Conservation (phyloP, 768 basidiomycete genomes). For the Paxillus rubicundulus region DNA sequence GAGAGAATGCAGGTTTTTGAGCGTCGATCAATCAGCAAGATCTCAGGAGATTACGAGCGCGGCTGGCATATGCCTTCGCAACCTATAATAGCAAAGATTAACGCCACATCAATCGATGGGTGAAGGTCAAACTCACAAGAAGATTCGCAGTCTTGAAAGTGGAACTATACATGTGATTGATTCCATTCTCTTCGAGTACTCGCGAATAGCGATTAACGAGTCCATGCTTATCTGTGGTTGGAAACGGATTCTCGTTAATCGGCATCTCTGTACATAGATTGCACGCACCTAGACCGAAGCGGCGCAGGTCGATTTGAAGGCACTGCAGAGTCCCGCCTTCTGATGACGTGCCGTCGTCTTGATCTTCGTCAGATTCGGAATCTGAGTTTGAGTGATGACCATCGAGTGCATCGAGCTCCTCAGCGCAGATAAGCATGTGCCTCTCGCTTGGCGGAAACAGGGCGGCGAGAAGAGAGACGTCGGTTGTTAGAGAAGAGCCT, state of each 20-base stretch:
- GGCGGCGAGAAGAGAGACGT: conserved; percentile 61
- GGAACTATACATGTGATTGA: conserved; percentile 83
- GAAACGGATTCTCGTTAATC: conserved; percentile 5
- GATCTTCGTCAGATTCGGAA: conserved; percentile 40
- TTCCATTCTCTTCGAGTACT: conserved; percentile 66
- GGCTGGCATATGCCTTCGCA: conserved; percentile 53
- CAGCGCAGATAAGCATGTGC: conserved; percentile 72
- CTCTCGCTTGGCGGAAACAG: conserved; percentile 71
- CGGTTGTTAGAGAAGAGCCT: conserved; percentile 74
- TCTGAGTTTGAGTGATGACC: conserved; percentile 30
- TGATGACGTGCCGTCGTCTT: conserved; percentile 29
- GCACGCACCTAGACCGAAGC: conserved; percentile 64
- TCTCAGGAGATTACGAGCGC: conserved; percentile 56
- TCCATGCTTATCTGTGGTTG: conserved; percentile 63
- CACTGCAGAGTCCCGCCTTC: conserved; percentile 53
- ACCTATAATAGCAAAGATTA: conserved; percentile 36
- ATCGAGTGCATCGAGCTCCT: conserved; percentile 62
- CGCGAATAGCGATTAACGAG: conserved; percentile 75
- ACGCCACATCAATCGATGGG: not conserved
- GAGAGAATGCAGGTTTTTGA: not conserved
- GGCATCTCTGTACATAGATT: not conserved
- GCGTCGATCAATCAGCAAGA: conserved; percentile 43
- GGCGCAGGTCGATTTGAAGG: conserved; percentile 71
- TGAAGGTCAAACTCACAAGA: conserved; percentile 44
- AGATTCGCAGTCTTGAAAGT: conserved; percentile 84